These are phyloP conservation scores for Colletotrichum siamense DNA, from an alignment of 2,329 filamentous ascomycete genomes.

Conservation along the genomic window DNA sequence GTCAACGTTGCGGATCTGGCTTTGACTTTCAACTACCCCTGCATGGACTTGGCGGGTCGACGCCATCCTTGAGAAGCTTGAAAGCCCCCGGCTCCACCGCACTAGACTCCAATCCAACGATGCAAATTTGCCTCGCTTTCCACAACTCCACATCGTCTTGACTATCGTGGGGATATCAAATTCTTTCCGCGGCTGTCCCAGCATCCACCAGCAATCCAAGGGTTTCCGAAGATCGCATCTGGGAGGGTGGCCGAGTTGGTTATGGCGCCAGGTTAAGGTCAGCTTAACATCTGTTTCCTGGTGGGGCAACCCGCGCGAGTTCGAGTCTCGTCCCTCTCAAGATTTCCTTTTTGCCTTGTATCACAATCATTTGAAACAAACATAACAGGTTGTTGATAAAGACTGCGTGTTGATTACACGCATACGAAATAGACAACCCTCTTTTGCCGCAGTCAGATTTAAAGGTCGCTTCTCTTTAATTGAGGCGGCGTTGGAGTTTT, in stretches of 20 bases:
- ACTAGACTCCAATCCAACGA: neutral
- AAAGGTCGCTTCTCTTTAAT: neutral
- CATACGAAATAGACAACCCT: neutral
- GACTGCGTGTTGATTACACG: rapidly evolving
- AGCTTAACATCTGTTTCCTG: neutral
- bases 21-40: neutral
- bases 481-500: neutral
- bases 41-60: neutral
- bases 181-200: rapidly evolving
- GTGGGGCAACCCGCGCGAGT: neutral
- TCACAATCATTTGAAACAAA: neutral
- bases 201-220: neutral
- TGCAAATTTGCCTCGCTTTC: neutral
- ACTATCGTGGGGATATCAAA: neutral
- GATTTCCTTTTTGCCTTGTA: neutral
- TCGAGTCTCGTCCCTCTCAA: neutral
- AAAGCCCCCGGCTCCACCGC: neutral
- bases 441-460: neutral
- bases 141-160: neutral
- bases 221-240: neutral
- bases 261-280: neutral
- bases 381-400: rapidly evolving
- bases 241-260: neutral
- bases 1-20: neutral
- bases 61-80: neutral